Evolutionary conservation across 352 stramenopile species (phyloP).

Genomic region (Globisporangium spinosum): DNA sequence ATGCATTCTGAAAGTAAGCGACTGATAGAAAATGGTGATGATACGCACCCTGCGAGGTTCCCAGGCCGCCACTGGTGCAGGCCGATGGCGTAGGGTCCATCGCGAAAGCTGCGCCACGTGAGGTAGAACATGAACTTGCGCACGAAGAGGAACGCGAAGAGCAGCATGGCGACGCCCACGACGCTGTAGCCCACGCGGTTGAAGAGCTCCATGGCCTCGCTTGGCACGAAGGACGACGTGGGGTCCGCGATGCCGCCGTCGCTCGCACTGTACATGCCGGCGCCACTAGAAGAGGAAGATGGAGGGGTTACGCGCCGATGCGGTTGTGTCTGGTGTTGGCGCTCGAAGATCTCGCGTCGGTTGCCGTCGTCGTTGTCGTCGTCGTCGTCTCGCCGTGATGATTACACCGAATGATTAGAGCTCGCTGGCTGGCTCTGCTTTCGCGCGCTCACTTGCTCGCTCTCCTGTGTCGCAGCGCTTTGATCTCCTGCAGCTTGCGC

Average conservation of each 20-base stretch:
- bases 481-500: not conserved
- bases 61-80: constrained; percentile 74
- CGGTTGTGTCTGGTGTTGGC: not conserved
- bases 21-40: too few relatives aligned
- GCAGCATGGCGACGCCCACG: constrained; percentile 34
- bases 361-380: not conserved
- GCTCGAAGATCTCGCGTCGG: not conserved
- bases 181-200: constrained; percentile 55
- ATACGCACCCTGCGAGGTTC: constrained; percentile 58
- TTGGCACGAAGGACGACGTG: constrained; percentile 44
- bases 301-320: not conserved
- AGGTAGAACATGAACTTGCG: constrained; percentile 79
- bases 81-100: constrained; percentile 65
- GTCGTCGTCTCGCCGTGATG: not conserved
- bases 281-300: not conserved
- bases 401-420: not conserved
- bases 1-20: too few relatives aligned
- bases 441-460: not conserved
- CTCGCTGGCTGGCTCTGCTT: not conserved
- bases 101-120: constrained; percentile 77
- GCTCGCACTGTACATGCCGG: constrained; percentile 5
- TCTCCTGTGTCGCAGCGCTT: not conserved
- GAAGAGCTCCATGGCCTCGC: constrained; percentile 52
- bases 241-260: constrained; percentile 35
- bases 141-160: constrained; percentile 58